A percentile compares a stretch with the other conserved stretches of the same genome.
These are phyloP conservation scores for Leucoagaricus sp. DNA, from an alignment of 1,284 basidiomycete genomes.

Conservation along the genomic window DNA sequence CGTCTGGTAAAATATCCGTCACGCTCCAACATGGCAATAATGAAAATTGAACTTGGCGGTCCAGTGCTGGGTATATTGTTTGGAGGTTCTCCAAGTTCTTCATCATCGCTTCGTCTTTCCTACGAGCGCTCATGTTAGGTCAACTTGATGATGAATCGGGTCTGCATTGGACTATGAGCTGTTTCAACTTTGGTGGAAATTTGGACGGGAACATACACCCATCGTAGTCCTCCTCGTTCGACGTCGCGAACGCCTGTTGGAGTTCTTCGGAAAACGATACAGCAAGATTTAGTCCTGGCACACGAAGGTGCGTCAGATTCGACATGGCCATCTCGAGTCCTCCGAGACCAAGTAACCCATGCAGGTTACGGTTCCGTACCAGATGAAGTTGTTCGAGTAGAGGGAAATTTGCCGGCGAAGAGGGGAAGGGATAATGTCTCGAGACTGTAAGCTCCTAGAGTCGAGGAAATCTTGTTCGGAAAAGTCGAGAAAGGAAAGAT, in stretches of 20 bases:
- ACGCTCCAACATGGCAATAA: not conserved
- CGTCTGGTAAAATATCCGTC: not conserved
- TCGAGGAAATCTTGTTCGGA: conserved; percentile 38
- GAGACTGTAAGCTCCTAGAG: conserved; percentile 40
- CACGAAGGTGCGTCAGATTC: conserved; percentile 37
- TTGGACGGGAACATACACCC: conserved; percentile 20
- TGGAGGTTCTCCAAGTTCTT: conserved; percentile 22
- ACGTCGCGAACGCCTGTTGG: conserved; percentile 24
- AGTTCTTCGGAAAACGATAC: conserved; percentile 40
- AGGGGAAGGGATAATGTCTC: conserved; percentile 53
- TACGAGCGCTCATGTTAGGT: conserved; percentile 8
- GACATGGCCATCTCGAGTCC: conserved; percentile 42
- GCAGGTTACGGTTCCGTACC: conserved; percentile 50
- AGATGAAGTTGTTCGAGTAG: conserved; percentile 44
- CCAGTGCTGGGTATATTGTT: no score
- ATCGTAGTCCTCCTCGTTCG: conserved; percentile 3
- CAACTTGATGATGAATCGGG: conserved; percentile 15
- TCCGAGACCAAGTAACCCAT: conserved; percentile 42
- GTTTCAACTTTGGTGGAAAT: conserved; percentile 22
- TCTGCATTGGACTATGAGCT: conserved; percentile 26
- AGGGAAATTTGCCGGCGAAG: conserved; percentile 38
- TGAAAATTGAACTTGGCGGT: not conserved
- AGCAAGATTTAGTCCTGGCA: conserved; percentile 43
- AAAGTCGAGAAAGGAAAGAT: conserved; percentile 37
- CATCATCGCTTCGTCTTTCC: conserved; percentile 32